Conservation (phyloP, 2,329 filamentous ascomycete genomes). For the Elsinoe perseae region DNA sequence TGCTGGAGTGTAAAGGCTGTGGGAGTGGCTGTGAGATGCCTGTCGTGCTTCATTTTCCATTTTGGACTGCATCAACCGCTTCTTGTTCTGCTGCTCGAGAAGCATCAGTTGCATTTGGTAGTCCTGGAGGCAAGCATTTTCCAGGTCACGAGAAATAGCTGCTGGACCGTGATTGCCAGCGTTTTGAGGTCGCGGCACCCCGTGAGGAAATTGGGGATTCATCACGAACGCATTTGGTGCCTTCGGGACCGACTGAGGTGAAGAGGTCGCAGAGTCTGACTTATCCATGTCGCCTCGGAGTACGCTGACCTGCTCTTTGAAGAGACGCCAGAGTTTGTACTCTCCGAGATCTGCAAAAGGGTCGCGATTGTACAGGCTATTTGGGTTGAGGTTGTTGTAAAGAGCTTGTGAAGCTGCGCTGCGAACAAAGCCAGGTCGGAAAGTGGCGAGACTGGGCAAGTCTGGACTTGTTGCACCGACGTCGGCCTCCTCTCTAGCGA, state of each 20-base stretch:
- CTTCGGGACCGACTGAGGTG: neutral
- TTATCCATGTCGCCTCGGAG: conserved; percentile 52
- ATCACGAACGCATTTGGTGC: neutral
- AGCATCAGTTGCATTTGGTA: conserved; percentile 13
- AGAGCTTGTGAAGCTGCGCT: conserved; percentile 11
- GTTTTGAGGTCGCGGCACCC: conserved; percentile 4
- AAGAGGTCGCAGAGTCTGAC: neutral
- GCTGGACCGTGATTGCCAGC: conserved; percentile 15
- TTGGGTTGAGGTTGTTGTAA: conserved; percentile 6
- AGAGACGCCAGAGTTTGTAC: conserved; percentile 52
- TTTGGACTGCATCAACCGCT: neutral
- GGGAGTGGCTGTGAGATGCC: neutral
- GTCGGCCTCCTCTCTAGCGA: conserved; percentile 39
- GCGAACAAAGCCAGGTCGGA: neutral
- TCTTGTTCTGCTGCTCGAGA: conserved; percentile 8
- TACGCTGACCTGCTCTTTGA: conserved; percentile 56
- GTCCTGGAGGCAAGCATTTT: neutral
- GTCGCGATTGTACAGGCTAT: conserved; percentile 26
- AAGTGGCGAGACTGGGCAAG: neutral
- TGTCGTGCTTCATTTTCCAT: neutral
- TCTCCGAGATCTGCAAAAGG: conserved; percentile 41
- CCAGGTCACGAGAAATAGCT: neutral
- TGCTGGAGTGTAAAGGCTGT: neutral
- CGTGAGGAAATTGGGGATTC: neutral
- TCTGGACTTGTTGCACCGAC: conserved; percentile 10